Percentiles rank a stretch among this genome's conserved stretches.
Evolutionary conservation across 2,329 filamentous ascomycete species (phyloP).

Genomic region (Trematosphaeria pertusa): DNA sequence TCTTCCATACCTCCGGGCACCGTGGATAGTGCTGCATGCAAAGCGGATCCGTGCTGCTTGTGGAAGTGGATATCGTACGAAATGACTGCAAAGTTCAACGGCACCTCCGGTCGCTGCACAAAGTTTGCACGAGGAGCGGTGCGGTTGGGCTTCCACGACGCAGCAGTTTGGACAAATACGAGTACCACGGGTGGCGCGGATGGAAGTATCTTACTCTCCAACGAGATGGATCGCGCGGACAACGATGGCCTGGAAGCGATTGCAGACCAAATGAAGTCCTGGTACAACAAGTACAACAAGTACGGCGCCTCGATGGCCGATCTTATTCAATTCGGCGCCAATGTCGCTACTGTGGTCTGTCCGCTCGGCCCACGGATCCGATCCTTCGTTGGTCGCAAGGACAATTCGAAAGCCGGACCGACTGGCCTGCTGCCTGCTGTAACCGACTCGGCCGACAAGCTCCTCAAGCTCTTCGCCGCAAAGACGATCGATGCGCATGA

Average conservation of each 20-base stretch:
- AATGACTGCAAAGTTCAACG: slow-evolving; percentile 43
- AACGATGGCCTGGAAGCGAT: slow-evolving; percentile 39
- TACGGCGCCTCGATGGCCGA: slow-evolving; percentile 48
- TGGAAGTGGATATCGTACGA: slow-evolving; percentile 46
- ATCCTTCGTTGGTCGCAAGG: slow-evolving; percentile 48
- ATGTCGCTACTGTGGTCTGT: slow-evolving; percentile 47
- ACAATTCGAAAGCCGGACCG: slow-evolving; percentile 41
- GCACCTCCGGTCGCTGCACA: slow-evolving; percentile 41
- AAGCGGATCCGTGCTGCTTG: slow-evolving; percentile 43
- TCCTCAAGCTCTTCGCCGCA: slow-evolving; percentile 46
- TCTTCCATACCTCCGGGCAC: slow-evolving; percentile 32
- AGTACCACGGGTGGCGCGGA: slow-evolving; percentile 40
- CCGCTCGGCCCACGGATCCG: slow-evolving; percentile 48
- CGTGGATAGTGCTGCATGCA: slow-evolving; percentile 42
- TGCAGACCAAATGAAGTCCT: slow-evolving; percentile 37
- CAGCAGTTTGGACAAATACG: slow-evolving; percentile 39
- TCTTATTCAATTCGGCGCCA: slow-evolving; percentile 49
- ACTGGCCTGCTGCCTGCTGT: slow-evolving; percentile 44
- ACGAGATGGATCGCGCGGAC: slow-evolving; percentile 35
- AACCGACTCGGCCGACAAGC: slow-evolving; percentile 39
- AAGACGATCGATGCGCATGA: slow-evolving; percentile 50
- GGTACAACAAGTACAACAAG: slow-evolving; percentile 41
- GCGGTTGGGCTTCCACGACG: slow-evolving; percentile 44
- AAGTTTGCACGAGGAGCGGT: slow-evolving; percentile 42
- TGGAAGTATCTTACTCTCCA: slow-evolving; percentile 40